Percentiles rank a stretch among this genome's conserved stretches.
Conservation (phyloP, 1,284 basidiomycete species). For the Sanghuangporus baumii region DNA sequence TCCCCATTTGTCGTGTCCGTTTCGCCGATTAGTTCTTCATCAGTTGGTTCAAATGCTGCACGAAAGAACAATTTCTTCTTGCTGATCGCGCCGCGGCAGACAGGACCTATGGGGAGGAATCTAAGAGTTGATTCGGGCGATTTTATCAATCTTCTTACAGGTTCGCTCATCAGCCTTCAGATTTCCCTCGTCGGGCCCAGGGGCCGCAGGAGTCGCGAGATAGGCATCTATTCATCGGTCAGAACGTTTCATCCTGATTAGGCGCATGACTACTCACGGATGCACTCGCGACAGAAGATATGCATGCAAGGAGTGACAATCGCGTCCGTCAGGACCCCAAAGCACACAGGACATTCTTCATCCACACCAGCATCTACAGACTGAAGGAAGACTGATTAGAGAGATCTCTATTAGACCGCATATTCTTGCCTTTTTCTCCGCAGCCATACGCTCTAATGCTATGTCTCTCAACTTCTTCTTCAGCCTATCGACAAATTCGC, state of each 20-base stretch:
- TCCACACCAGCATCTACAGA: conserved; percentile 40
- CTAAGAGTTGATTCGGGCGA: background rate
- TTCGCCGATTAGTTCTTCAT: conserved; percentile 33
- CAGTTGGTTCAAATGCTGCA: conserved; percentile 44
- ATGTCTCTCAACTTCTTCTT: conserved; percentile 39
- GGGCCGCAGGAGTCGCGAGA: conserved; percentile 30
- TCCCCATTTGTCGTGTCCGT: conserved; percentile 9
- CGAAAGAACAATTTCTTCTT: conserved; percentile 40
- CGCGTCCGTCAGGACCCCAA: conserved; percentile 40
- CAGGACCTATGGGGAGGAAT: conserved; percentile 34
- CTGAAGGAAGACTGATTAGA: conserved; percentile 24
- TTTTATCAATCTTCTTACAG: conserved; percentile 30
- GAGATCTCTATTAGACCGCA: background rate
- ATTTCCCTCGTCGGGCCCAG: conserved; percentile 27
- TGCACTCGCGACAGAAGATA: conserved; percentile 46
- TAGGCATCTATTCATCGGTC: background rate
- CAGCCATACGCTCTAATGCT: conserved; percentile 35
- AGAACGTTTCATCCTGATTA: too few relatives aligned
- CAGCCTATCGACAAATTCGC: conserved; percentile 44
- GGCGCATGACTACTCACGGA: conserved; percentile 30
- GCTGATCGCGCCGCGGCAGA: conserved; percentile 41
- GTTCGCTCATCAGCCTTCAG: conserved; percentile 36
- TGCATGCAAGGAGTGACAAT: conserved; percentile 46
- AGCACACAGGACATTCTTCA: conserved; percentile 52
- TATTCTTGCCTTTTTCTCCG: conserved; percentile 42